phyloP scores from a whole-genome alignment of 352 stramenopile genomes.

The Globisporangium cylindrosporum region DNA sequence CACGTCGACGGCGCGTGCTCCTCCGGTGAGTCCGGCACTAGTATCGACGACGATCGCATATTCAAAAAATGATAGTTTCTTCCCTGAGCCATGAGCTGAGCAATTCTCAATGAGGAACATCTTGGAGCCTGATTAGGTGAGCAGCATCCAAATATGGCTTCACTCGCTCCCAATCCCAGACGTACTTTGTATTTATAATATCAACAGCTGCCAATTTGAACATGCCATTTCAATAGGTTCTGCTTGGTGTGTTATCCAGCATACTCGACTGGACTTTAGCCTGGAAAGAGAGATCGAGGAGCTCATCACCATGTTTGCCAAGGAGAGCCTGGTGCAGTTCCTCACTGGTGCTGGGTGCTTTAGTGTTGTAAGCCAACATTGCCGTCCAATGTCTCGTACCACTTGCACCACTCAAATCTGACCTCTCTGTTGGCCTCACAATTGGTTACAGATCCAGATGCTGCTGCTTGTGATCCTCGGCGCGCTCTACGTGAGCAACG shows the following conservation, averaged over 20 bases:
- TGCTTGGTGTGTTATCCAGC: not conserved
- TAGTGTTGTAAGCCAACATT: conserved; percentile 31
- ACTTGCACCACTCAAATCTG: too few relatives aligned
- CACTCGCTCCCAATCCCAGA: too few relatives aligned
- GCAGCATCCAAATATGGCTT: not conserved
- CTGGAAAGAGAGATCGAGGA: not conserved
- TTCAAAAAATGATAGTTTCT: not conserved
- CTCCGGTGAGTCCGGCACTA: not conserved
- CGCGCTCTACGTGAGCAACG: conserved; percentile 40
- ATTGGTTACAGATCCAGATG: conserved; percentile 36
- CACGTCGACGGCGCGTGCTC: conserved; percentile 38
- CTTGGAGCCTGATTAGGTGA: not conserved
- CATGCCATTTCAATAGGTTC: not conserved
- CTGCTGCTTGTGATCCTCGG: conserved; percentile 52
- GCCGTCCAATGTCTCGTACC: too few relatives aligned
- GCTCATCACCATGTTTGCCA: conserved; percentile 40
- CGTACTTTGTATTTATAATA: not conserved
- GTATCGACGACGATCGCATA: not conserved
- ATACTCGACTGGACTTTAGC: not conserved
- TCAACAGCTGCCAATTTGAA: not conserved
- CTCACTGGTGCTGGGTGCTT: conserved; percentile 57
- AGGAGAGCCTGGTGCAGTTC: conserved; percentile 66
- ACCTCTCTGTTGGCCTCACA: not conserved
- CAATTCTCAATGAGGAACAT: not conserved
- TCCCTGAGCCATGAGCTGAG: not conserved